phyloP scores from a whole-genome alignment of 2,329 filamentous ascomycete species.

The Colletotrichum caudatum region DNA sequence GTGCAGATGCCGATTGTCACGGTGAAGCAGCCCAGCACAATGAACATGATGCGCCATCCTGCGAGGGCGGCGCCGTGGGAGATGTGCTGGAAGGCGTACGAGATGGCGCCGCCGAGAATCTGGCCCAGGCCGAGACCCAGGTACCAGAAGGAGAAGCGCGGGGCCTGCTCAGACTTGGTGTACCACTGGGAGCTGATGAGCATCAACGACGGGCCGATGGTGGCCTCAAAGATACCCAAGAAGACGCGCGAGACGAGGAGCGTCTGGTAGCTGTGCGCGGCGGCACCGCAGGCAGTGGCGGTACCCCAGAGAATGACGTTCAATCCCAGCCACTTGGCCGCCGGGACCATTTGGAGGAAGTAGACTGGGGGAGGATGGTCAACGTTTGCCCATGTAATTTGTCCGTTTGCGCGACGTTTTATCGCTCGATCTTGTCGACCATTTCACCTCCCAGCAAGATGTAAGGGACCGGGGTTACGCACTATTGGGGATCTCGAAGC shows the following conservation, averaged over 20 bases:
- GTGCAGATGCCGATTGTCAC: constrained; percentile 54
- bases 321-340: constrained; percentile 69
- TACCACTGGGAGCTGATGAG: constrained; percentile 72
- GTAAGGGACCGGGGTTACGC: constrained; percentile 40
- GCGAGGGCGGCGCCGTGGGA: constrained; percentile 51
- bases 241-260: constrained; percentile 68
- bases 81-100: constrained; percentile 68
- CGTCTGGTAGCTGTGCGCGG: constrained; percentile 63
- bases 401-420: neutral
- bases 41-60: constrained; percentile 61
- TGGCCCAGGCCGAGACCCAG: constrained; percentile 70
- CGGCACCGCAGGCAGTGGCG: constrained; percentile 65
- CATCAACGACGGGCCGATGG: constrained; percentile 70
- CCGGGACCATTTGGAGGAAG: constrained; percentile 70
- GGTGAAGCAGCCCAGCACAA: constrained; percentile 58
- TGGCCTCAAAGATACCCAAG: constrained; percentile 71
- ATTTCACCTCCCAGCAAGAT: constrained; percentile 1
- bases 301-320: constrained; percentile 72
- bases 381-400: neutral
- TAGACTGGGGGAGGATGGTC: constrained; percentile 54
- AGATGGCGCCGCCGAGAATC: constrained; percentile 58
- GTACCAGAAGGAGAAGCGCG: constrained; percentile 72
- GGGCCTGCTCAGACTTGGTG: constrained; percentile 67
- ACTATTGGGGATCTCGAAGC: constrained; percentile 72
- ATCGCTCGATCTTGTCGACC: neutral